A percentile compares a stretch with the other conserved stretches of the same genome.
Conservation (phyloP, 2,329 filamentous ascomycete genomes). For the Hymenotorrendiella dingleyae region DNA sequence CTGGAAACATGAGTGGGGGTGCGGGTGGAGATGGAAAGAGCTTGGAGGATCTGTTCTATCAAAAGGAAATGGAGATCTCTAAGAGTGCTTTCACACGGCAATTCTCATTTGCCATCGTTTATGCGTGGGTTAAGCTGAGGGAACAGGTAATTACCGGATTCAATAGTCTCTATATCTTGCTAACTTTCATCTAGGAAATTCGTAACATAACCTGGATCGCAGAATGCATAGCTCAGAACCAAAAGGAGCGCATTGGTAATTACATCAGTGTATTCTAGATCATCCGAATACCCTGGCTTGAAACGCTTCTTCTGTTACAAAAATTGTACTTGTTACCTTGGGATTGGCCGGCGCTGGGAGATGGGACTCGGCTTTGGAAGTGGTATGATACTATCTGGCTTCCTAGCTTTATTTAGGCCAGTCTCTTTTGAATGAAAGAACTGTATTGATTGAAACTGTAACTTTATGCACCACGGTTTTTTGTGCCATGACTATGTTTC, state of each 20-base stretch:
- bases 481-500: no score
- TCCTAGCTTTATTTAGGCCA: background rate
- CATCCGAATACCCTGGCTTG: slow-evolving; percentile 8
- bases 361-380: slow-evolving; percentile 14
- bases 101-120: slow-evolving; percentile 91
- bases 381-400: slow-evolving; percentile 4
- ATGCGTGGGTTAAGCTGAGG: slow-evolving; percentile 94
- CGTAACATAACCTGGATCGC: slow-evolving; percentile 99
- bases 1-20: slow-evolving; percentile 81
- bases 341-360: slow-evolving; percentile 25
- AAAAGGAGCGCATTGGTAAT: slow-evolving; percentile 97
- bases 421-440: slow-evolving; percentile 1
- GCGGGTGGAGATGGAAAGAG: slow-evolving; percentile 78
- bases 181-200: slow-evolving; percentile 68
- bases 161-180: slow-evolving; percentile 11
- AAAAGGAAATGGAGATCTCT: slow-evolving; percentile 98
- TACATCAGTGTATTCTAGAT: slow-evolving; percentile 92
- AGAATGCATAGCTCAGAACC: slow-evolving; percentile 98
- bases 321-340: slow-evolving; percentile 24
- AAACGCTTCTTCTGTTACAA: slow-evolving; percentile 11
- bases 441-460: no score
- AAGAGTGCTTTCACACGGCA: slow-evolving; percentile 94
- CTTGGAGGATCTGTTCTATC: slow-evolving; percentile 95
- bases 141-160: slow-evolving; percentile 68
- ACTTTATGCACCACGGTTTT: no score